Percentiles rank a stretch among this genome's conserved stretches.
phyloP scores from a whole-genome alignment of 805 yeast species.

The Wickerhamomyces rabaulensis region DNA sequence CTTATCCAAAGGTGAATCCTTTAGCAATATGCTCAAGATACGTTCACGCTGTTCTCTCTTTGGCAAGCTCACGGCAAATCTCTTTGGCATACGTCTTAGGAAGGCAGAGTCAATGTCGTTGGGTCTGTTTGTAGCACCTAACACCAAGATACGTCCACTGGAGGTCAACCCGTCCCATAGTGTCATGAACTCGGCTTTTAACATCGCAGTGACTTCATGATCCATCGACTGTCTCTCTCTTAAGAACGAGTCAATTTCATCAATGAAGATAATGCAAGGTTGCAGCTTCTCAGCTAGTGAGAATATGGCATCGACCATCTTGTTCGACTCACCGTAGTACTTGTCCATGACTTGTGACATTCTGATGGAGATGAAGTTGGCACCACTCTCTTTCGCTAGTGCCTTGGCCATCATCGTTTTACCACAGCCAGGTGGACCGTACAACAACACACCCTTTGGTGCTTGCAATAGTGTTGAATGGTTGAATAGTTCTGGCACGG shows the following conservation, averaged over 20 bases:
- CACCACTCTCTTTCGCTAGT: conserved; percentile 85
- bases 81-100: conserved; percentile 87
- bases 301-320: conserved; percentile 88
- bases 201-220: conserved; percentile 92
- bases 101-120: conserved; percentile 90
- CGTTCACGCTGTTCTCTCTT: conserved; percentile 57
- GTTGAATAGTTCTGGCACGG: conserved; percentile 66
- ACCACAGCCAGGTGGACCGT: conserved; percentile 98
- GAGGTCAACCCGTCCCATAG: conserved; percentile 89
- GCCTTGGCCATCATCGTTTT: conserved; percentile 97
- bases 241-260: conserved; percentile 92
- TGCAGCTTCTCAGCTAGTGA: conserved; percentile 83
- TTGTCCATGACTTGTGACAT: conserved; percentile 95
- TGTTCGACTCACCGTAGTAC: conserved; percentile 96
- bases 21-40: conserved; percentile 64
- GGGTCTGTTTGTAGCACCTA: conserved; percentile 94
- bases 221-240: conserved; percentile 80
- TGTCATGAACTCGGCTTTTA: conserved; percentile 96
- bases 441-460: conserved; percentile 88
- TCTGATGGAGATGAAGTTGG: conserved; percentile 83
- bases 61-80: conserved; percentile 77
- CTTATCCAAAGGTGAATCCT: conserved; percentile 56
- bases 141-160: conserved; percentile 74
- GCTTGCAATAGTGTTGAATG: conserved; percentile 76
- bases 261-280: conserved; percentile 93